Evolutionary conservation across 306 rosid genomes (phyloP).

Genomic region (Trifolium dubium): DNA sequence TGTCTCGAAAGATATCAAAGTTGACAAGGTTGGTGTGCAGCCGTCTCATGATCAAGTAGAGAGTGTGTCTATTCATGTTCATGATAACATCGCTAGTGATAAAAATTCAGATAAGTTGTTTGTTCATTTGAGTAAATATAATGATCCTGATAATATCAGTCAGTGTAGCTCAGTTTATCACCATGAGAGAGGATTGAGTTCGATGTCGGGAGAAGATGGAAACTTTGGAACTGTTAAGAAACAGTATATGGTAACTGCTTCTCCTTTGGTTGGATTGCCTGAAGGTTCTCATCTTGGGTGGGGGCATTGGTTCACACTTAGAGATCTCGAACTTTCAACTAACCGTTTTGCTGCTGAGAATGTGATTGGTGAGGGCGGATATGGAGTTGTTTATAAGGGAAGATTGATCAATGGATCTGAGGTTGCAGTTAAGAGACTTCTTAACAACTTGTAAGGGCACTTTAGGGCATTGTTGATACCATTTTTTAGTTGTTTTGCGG

Average conservation of each 20-base stretch:
- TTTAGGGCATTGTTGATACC: conserved; percentile 23
- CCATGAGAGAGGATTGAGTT: conserved; percentile 77
- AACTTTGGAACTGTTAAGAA: conserved; percentile 72
- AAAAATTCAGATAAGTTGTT: conserved; percentile 73
- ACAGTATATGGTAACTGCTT: conserved; percentile 68
- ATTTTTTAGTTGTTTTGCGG: background rate
- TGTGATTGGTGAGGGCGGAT: conserved; percentile 96
- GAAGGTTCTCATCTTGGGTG: conserved; percentile 96
- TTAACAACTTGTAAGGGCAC: conserved; percentile 81
- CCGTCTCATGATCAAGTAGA: conserved; percentile 61
- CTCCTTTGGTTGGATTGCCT: conserved; percentile 88
- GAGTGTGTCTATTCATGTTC: conserved; percentile 53
- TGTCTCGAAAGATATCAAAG: conserved; percentile 78
- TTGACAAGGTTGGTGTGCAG: conserved; percentile 77
- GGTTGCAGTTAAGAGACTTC: conserved; percentile 92
- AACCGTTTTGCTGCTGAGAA: conserved; percentile 73
- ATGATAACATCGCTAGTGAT: conserved; percentile 65
- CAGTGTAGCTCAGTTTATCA: conserved; percentile 88
- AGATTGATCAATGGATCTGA: conserved; percentile 89
- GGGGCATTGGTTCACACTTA: conserved; percentile 98
- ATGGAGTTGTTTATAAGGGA: conserved; percentile 92
- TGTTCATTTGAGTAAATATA: conserved; percentile 74
- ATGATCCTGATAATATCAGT: conserved; percentile 73
- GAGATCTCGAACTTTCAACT: conserved; percentile 89
- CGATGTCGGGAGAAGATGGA: conserved; percentile 84